phyloP scores from a whole-genome alignment of 116 monocot species.

The Cymodocea nodosa region DNA sequence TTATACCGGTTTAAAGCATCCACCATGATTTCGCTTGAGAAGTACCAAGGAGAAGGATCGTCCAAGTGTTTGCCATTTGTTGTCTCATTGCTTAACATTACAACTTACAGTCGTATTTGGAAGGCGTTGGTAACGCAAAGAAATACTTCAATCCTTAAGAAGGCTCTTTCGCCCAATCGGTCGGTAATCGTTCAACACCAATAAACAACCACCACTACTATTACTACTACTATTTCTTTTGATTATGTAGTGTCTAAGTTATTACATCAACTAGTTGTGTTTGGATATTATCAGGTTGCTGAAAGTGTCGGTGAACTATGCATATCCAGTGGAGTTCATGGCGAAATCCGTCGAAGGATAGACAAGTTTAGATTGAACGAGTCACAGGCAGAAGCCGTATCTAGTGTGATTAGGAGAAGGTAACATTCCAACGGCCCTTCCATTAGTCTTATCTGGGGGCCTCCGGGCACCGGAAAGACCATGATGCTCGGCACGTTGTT shows the following conservation, averaged over 20 bases:
- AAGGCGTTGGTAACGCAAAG: neutral
- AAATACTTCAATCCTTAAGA: neutral
- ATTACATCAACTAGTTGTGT: too few relatives aligned
- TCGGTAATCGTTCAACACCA: neutral
- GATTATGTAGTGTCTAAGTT: too few relatives aligned
- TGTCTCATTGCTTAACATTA: constrained; percentile 1
- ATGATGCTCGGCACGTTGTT: constrained; percentile 31
- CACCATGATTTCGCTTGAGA: neutral
- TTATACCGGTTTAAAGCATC: constrained; percentile 10
- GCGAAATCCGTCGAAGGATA: neutral
- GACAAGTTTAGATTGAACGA: constrained; percentile 1
- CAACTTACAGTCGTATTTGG: constrained; percentile 10
- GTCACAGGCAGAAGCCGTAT: constrained; percentile 13
- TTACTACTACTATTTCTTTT: too few relatives aligned
- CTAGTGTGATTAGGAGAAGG: constrained; percentile 6
- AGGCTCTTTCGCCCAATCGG: constrained; percentile 7
- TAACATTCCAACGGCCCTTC: neutral
- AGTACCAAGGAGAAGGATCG: neutral
- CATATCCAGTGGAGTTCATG: too few relatives aligned
- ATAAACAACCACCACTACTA: too few relatives aligned
- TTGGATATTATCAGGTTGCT: neutral
- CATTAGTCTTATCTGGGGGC: constrained; percentile 59
- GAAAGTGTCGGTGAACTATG: neutral
- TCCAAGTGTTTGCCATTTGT: neutral
- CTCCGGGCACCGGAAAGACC: constrained; percentile 75